Conservation (phyloP, 139 green algal genomes). For the Asterochloris erici region DNA sequence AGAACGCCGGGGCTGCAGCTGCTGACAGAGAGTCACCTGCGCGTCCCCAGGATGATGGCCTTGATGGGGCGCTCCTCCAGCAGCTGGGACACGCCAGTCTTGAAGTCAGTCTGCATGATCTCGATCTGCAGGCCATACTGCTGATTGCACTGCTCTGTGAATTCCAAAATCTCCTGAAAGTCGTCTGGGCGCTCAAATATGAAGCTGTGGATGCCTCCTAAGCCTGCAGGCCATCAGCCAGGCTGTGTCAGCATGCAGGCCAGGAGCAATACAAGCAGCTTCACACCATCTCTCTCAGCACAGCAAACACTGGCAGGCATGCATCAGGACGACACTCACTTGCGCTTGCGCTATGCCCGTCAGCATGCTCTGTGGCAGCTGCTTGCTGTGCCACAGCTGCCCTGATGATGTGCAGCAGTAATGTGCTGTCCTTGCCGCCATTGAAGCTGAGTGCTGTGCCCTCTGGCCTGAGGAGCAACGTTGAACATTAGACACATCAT, state of each 20-base stretch:
- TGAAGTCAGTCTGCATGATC: conserved; percentile 69
- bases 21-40: conserved; percentile 40
- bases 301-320: background rate
- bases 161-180: conserved; percentile 67
- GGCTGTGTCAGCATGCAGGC: background rate
- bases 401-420: conserved; percentile 85
- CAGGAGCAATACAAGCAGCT: background rate
- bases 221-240: conserved; percentile 14
- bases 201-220: conserved; percentile 68
- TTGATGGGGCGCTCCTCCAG: conserved; percentile 41
- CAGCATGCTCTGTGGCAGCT: conserved; percentile 13
- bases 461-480: conserved; percentile 33
- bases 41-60: conserved; percentile 80
- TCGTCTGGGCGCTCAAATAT: conserved; percentile 73
- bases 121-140: conserved; percentile 56
- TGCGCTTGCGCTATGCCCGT: background rate
- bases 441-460: conserved; percentile 90
- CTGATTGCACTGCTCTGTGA: conserved; percentile 35
- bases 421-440: conserved; percentile 90
- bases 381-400: conserved; percentile 32
- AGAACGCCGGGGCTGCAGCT: too few species aligned
- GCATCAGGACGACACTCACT: background rate
- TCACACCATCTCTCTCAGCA: too few species aligned
- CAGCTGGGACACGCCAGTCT: conserved; percentile 58
- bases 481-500: too few species aligned